Base-by-base conservation (phyloP, 495 filamentous ascomycete species). In the Penicillium bialowiezense region DNA sequence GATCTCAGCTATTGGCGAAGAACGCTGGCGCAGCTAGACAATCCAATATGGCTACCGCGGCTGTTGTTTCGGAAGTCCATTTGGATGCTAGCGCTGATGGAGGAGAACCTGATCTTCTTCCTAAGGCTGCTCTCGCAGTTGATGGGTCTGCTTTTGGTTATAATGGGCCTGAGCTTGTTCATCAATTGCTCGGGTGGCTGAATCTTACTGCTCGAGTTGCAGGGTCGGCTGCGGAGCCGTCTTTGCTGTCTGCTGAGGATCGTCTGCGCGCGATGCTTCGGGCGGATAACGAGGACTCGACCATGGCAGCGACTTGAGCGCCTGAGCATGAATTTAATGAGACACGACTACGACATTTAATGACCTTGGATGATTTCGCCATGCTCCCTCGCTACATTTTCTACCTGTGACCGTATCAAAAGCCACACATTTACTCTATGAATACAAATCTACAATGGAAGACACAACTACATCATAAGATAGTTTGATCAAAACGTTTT, bases 21-120 rank as follows among this genome's bases (percentile, higher is more conserved):
- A 40, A 45, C 5, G 21, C 34, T 15, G 19, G 56, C 10, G 38
- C 45, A 20, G 31, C 34, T 37, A 40, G 51, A 7, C 48, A 54
- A 5, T 50, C 52, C 24, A 50, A 53, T 8, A 65, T 71, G 15
- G 44, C 55, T 3, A 73, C 73, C 1, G 61, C 70, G 9, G 70
- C 72, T 31, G 46, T 76, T 0, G 65, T 74, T 8, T 71, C 70
- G 0, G 73, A 76, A 54, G 58, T 68, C 0, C 61, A 69, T 44
- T 53, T 76, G 15, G 67, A 73, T 46, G 73, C 69, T 0, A 66
- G 60, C 35, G 69, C 62, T 7, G 60, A 66, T 28, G 55, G 54
- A 7, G 32, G 40, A 8, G 40, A 56, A 15, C 17, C 9, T 33
- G 5, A 17, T 5, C 15, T 39, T 40, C 17, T 19, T 8, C 23